A percentile compares a stretch with the other conserved stretches of the same genome.
Evolutionary conservation across 495 filamentous ascomycete genomes (phyloP).

Genomic region (Entonaema liquescens): DNA sequence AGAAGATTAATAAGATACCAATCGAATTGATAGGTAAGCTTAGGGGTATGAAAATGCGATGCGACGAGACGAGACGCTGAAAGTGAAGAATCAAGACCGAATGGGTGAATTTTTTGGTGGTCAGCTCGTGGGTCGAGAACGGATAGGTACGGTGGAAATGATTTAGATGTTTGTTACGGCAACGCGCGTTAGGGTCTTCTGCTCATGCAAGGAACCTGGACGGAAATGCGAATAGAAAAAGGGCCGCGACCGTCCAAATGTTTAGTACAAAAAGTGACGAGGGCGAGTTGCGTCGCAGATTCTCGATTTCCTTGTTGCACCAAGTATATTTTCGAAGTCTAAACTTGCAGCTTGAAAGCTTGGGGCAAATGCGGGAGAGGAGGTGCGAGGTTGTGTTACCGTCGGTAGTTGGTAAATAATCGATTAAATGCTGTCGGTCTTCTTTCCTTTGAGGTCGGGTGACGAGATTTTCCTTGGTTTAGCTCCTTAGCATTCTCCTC

Average conservation of each 20-base stretch:
- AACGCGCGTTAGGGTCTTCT: conserved; percentile 34
- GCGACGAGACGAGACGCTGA: too few species aligned
- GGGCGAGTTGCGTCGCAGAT: conserved; percentile 4
- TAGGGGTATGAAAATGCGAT: conserved; percentile 22
- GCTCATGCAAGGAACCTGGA: conserved; percentile 39
- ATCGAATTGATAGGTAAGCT: conserved; percentile 39
- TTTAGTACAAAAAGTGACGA: background rate
- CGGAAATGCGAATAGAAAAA: background rate
- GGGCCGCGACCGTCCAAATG: background rate
- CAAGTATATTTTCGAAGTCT: conserved; percentile 11
- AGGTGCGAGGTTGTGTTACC: conserved; percentile 11
- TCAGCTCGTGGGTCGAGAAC: conserved; percentile 34
- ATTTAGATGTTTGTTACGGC: conserved; percentile 29
- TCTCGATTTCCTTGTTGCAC: conserved; percentile 21
- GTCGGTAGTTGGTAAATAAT: conserved; percentile 22
- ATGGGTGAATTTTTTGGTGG: conserved; percentile 15
- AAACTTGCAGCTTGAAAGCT: conserved; percentile 3
- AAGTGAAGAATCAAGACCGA: too few species aligned
- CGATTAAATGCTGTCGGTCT: conserved; percentile 3
- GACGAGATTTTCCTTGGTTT: conserved; percentile 25
- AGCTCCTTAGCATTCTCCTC: background rate
- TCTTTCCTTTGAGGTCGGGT: conserved; percentile 24
- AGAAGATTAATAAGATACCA: conserved; percentile 29
- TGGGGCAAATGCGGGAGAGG: background rate
- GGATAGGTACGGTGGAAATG: conserved; percentile 7